Base-by-base conservation (phyloP, 1,284 basidiomycete genomes). In the Inonotus obliquus region DNA sequence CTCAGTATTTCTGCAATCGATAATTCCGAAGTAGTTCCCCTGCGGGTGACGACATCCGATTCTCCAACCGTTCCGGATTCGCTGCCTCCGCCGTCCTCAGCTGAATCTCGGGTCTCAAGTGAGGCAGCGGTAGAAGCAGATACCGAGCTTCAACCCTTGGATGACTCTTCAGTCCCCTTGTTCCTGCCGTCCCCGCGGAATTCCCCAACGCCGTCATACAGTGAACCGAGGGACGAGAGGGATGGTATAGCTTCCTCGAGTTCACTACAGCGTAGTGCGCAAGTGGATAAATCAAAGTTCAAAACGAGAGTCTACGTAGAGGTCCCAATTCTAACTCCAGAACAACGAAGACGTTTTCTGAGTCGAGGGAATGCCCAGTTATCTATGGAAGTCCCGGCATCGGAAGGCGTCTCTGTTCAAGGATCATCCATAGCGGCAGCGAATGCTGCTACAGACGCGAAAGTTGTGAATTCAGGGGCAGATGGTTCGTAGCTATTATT, bases 401-500 rank as follows among this genome's bases (percentile, higher is more conserved):
- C 45, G 21, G 27, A 17, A 37, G 19, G 47, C 37, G n/a, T 19
- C 21, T 4, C 38, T n/a, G n/a, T 39, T 11, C 38, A 39, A 39
- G 4, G n/a, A 47, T 17, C 29, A 21, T 39, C 45, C 45, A 19
- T 17, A 25, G 45, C 21, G 11, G 45, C 21, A n/a, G n/a, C n/a
- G n/a, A n/a, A n/a, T n/a, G 41, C 41, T n/a, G 41, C 41, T n/a
- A 45, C 41, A 21, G 41, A 21, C 13, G 41, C 4, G 41, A 11
- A 23, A 19, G 23, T 4, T 2, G 23, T 4, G 21, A 23, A 23
- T 49, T 4, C 47, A 19, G 21, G 9, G n/a, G 58, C 32, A 11
- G 53, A 55, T 54, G 59, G 59, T 60, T 58, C 58, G 70, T 67
- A 55, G 39, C 23, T 13, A 13, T 41, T 13, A n/a, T 32, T 45